Base-by-base conservation (phyloP, 2,329 filamentous ascomycete genomes). In the Penicillium sp. region DNA sequence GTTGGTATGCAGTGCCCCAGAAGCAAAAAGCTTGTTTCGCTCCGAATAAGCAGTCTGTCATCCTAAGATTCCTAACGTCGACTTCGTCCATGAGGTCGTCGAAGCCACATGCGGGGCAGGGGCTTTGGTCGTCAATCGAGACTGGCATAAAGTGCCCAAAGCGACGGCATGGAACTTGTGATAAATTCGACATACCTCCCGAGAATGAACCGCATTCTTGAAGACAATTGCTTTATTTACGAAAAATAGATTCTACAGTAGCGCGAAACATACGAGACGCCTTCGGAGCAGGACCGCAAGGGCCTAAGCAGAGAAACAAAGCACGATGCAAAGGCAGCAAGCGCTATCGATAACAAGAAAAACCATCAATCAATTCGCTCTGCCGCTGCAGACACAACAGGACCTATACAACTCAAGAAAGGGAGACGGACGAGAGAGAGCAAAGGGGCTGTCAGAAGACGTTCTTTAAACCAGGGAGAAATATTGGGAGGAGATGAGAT, bases 321-420 rank as follows among this genome's bases (percentile, higher is more conserved):
- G 22, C 58, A 43, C 25, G 35, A 58, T 62, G 54, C 57, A 47
- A 28, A 43, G 47, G 41, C 50, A 59, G 59, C 37, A 39, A 52
- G 48, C 55, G 38, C 48, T 51, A 38, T 51, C 49, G 20, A 25
- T 12, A 34, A 49, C 39, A 55, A 25, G 57, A 54, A 49, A 58
- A 58, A 31, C 17, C 31, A 59, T 37, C 54, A 57, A 52, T 59
- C 39, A 50, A 58, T 58, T 67, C 58, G 62, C 58, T 62, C 56
- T 61, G 53, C 52, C 54, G 28, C 54, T 47, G 59, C 49, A 57
- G 55, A 55, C 41, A 56, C 54, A 55, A 49, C 37, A 47, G n/a
- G 51, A 47, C 59, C 58, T 67, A 60, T 67, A 63, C 65, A 65
- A 59, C 45, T 64, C 49, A 55, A 59, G 42, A 56, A 22, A 52